Evolutionary conservation across 768 basidiomycete genomes (phyloP).

Genomic region (Pholiota conissans): DNA sequence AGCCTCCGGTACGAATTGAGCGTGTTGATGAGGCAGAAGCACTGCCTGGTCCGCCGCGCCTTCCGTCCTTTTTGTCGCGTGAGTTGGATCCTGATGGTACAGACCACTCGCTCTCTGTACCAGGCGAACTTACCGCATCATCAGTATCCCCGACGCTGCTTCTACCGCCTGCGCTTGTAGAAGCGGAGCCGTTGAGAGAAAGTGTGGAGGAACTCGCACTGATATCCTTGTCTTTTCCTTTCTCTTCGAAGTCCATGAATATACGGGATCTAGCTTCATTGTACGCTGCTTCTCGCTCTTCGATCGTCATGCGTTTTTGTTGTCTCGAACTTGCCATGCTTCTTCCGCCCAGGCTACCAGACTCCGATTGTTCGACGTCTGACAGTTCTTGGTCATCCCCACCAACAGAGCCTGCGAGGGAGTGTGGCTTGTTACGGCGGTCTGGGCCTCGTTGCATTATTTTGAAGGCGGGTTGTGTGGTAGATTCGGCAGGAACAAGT

Average conservation of each 20-base stretch:
- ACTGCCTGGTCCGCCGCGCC: slow-evolving; percentile 40
- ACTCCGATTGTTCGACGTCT: slow-evolving; percentile 77
- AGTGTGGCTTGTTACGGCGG: slow-evolving; percentile 56
- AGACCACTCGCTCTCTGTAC: slow-evolving; percentile 85
- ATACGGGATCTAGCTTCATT: slow-evolving; percentile 84
- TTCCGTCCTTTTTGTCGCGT: slow-evolving; percentile 52
- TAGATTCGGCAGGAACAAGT: slow-evolving; percentile 72
- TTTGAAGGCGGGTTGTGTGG: slow-evolving; percentile 77
- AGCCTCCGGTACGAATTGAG: slow-evolving; percentile 52
- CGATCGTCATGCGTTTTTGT: slow-evolving; percentile 77
- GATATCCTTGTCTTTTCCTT: slow-evolving; percentile 69
- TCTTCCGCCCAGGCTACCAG: slow-evolving; percentile 73
- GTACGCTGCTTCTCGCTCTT: slow-evolving; percentile 88
- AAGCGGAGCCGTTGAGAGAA: slow-evolving; percentile 69
- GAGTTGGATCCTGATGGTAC: slow-evolving; percentile 45
- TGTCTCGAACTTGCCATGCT: slow-evolving; percentile 61
- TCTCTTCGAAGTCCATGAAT: slow-evolving; percentile 82
- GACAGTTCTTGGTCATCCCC: slow-evolving; percentile 79
- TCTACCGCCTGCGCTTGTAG: slow-evolving; percentile 45
- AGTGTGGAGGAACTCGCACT: slow-evolving; percentile 77
- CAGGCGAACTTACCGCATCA: slow-evolving; percentile 67
- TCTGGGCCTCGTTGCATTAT: slow-evolving; percentile 78
- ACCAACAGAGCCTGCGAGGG: slow-evolving; percentile 70
- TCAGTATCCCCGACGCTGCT: slow-evolving; percentile 68
- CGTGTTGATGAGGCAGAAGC: slow-evolving; percentile 58